Base-by-base conservation (phyloP, 441 rosid species). In the Adansonia madagascariensis region DNA sequence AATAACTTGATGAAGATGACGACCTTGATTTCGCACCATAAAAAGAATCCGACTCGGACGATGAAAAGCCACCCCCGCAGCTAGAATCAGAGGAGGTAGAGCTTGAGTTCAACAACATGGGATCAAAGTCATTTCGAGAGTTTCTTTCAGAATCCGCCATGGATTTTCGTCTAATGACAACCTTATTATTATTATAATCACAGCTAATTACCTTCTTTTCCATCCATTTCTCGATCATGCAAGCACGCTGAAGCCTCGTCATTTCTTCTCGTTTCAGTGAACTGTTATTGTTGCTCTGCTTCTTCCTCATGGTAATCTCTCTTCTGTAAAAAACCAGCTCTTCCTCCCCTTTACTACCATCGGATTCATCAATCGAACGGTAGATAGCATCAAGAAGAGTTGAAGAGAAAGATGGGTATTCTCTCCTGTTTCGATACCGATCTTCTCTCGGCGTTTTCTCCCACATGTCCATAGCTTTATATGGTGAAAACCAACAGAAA, bases 331-430 rank as follows among this genome's bases (percentile, higher is more conserved):
- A 78, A 68, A 71, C 67, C 72, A 80, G 9, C 76, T 73, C 74
- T 17, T 84, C 79, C 8, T 65, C 83, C 11, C 75, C 73, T 63
- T 61, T 44, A 39, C 73, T 66, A 39, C 69, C 81, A 63, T 65
- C 65, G 1, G 83, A 53, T 4, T 86, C 91, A 71, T 87, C 93
- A 60, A 91, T 91, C 31, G 95, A 91, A 74, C 91, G 89, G 84
- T 86, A 89, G 76, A 91, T 89, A 75, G 89, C 83, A 77, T 91
- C 95, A 60, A 91, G 93, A 49, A 91, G 91, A 75, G 91, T 73
- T 17, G 95, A 88, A 77, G 95, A 91, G 85, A 91, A 91, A 64
- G 95, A 91, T n/a, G 93, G 91, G 53, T 72, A 65, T 24, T 75
- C 81, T 47, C 66, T 80, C 56, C 81, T 77, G 74, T 49, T 71